phyloP scores from a whole-genome alignment of 129 eudicot genomes.

The Centrapalus pauciflorus region DNA sequence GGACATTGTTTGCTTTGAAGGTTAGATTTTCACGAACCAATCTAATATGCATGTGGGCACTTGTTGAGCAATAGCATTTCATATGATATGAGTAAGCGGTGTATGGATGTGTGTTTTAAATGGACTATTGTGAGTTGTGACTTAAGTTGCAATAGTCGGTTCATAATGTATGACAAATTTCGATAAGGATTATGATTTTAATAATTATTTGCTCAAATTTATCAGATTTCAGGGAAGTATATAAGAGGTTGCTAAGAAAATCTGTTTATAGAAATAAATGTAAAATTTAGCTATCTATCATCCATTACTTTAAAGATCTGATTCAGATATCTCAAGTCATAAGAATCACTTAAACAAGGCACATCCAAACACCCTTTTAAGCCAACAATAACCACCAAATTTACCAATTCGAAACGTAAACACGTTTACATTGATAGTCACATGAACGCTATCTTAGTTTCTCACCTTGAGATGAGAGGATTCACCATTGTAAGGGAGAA shows the following conservation, averaged over 20 bases:
- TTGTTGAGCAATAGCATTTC: not conserved
- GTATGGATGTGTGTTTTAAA: not conserved
- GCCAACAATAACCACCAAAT: not conserved
- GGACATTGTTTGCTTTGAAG: slow-evolving; percentile 91
- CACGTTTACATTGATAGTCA: too few relatives aligned
- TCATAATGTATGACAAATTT: not conserved
- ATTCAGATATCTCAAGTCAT: not conserved
- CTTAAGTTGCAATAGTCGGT: not conserved
- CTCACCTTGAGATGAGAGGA: too few relatives aligned
- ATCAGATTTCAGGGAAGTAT: not conserved
- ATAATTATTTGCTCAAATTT: not conserved
- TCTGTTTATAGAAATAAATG: not conserved
- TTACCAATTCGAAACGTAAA: too few relatives aligned
- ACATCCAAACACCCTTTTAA: not conserved
- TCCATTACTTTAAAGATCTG: not conserved
- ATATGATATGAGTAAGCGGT: not conserved
- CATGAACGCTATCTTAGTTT: too few relatives aligned
- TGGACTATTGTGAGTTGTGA: not conserved
- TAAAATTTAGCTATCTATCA: not conserved
- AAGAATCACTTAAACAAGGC: not conserved
- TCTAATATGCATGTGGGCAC: not conserved
- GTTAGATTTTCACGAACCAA: slow-evolving; percentile 33
- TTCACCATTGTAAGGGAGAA: too few relatives aligned
- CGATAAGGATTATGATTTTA: not conserved
- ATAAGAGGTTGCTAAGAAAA: not conserved